These are phyloP conservation scores for Lecanosticta acicola DNA, from an alignment of 2,329 filamentous ascomycete genomes.

Conservation along the genomic window DNA sequence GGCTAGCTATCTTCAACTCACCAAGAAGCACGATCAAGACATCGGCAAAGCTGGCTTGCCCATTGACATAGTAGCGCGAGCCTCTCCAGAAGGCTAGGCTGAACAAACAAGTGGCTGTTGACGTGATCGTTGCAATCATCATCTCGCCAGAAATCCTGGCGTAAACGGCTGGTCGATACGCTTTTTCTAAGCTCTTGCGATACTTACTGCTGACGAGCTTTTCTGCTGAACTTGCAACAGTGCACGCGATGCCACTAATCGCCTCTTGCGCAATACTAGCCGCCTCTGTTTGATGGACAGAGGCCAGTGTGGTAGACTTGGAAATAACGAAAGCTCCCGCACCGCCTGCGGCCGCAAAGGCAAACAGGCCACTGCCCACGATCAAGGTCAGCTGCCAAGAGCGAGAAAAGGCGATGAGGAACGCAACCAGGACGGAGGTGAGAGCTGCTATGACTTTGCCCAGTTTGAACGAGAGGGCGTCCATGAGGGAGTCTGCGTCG, in stretches of 20 bases:
- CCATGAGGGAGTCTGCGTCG: not conserved
- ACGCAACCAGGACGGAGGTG: slow-evolving; percentile 36
- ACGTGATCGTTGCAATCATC: slow-evolving; percentile 16
- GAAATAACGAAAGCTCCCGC: too few relatives aligned
- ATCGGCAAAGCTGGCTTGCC: not conserved
- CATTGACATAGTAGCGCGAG: slow-evolving; percentile 19
- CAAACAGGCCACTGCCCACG: too few relatives aligned
- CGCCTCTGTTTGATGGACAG: too few relatives aligned
- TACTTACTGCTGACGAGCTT: too few relatives aligned
- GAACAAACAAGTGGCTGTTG: not conserved
- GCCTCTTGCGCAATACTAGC: too few relatives aligned
- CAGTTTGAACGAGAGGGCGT: not conserved
- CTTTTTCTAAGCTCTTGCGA: slow-evolving; percentile 42
- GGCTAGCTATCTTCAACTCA: slow-evolving; percentile 30
- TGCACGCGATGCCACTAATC: too few relatives aligned
- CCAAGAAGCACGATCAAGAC: slow-evolving; percentile 14
- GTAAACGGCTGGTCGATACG: slow-evolving; percentile 28
- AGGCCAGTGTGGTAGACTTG: too few relatives aligned
- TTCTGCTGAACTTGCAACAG: too few relatives aligned
- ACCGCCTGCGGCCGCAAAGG: too few relatives aligned
- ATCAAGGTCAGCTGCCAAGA: slow-evolving; percentile 44
- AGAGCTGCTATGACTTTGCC: slow-evolving; percentile 30
- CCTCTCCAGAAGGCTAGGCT: slow-evolving; percentile 41
- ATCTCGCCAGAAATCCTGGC: slow-evolving; percentile 34
- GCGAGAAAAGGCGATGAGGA: slow-evolving; percentile 36